Percentiles rank a stretch among this genome's conserved stretches.
Conservation (phyloP, 2,329 filamentous ascomycete species). For the Claviceps pazoutovae region DNA sequence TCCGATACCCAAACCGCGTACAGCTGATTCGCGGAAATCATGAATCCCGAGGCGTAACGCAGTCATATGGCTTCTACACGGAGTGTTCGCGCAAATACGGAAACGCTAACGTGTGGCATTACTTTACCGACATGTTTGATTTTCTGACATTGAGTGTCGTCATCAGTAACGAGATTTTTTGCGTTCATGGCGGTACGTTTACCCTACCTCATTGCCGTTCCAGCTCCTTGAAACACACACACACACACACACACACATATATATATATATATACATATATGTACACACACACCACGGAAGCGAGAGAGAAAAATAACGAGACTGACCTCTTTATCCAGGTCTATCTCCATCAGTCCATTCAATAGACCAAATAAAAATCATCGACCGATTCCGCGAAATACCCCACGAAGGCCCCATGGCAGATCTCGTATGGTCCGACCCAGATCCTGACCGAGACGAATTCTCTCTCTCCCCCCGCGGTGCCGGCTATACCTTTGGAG, state of each 20-base stretch:
- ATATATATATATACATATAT: no score
- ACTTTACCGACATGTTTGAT: constrained; percentile 99
- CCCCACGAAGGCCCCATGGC: constrained; percentile 98
- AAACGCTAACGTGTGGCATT: constrained; percentile 97
- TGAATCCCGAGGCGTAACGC: constrained; percentile 91
- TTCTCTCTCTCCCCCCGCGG: constrained; percentile 89
- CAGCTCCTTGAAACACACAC: not conserved
- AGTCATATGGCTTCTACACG: constrained; percentile 98
- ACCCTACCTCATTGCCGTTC: no score
- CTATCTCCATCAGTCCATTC: constrained; percentile 86
- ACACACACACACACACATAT: no score
- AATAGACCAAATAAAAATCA: constrained; percentile 99
- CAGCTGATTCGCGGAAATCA: constrained; percentile 96
- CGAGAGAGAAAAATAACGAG: not conserved
- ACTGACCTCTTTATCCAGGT: constrained; percentile 27
- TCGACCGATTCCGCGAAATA: constrained; percentile 96
- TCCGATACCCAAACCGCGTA: constrained; percentile 90
- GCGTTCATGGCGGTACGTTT: constrained; percentile 70
- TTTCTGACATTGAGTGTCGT: constrained; percentile 93
- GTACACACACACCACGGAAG: not conserved
- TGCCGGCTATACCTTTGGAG: constrained; percentile 93
- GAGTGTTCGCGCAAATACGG: constrained; percentile 97
- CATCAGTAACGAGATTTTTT: constrained; percentile 98
- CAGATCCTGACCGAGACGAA: constrained; percentile 92
- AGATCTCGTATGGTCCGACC: constrained; percentile 97